Base-by-base conservation (phyloP, 1,139 yeast species). In the Geotrichum klebahnii region DNA sequence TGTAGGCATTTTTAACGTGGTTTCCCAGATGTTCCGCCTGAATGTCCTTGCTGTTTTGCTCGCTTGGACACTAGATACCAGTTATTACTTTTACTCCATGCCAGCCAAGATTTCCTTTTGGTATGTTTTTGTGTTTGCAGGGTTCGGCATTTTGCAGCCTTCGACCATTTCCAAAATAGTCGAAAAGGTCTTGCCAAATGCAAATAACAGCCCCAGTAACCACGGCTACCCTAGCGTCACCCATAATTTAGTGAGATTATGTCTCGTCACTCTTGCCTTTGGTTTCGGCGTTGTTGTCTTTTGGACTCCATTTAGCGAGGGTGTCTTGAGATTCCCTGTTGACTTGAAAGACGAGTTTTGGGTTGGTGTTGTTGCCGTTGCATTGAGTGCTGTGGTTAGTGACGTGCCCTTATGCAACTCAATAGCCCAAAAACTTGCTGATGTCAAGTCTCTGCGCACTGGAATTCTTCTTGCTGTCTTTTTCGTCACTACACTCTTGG, bases 51-150 rank as follows among this genome's bases (percentile, higher is more conserved):
- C 52, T 3, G 29, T 45, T 2, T 12, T 40, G 4, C n/a, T 49
- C 10, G 41, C 48, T 3, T 40, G 48, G 46, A 22, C 36, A 3
- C 36, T 49, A 10, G 48, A 49, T 14, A 39, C 46, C 39, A 31
- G 41, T 31, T 49, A 44, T 35, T 34, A 16, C 16, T 49, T 43
- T 29, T 49, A 49, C 41, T 20, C 5, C 8, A 5, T 47, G 3
- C 46, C 51, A 5, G 22, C 29, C 20, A 34, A 42, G 19, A 20
- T 47, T 20, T 26, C 42, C 17, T 41, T 47, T 33, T 47, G 51
- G 51, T 41, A 35, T 17, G 26, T 42, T 8, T 34, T 38, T 29
- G 44, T 47, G 23, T 42, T 6, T 19, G 31, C 19, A 8, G 45
- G 45, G 3, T 42, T 19, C 16, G 45, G 45, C 32, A 14, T 33